Base-by-base conservation (phyloP, 2,329 filamentous ascomycete species). In the Sporothrix globosa region DNA sequence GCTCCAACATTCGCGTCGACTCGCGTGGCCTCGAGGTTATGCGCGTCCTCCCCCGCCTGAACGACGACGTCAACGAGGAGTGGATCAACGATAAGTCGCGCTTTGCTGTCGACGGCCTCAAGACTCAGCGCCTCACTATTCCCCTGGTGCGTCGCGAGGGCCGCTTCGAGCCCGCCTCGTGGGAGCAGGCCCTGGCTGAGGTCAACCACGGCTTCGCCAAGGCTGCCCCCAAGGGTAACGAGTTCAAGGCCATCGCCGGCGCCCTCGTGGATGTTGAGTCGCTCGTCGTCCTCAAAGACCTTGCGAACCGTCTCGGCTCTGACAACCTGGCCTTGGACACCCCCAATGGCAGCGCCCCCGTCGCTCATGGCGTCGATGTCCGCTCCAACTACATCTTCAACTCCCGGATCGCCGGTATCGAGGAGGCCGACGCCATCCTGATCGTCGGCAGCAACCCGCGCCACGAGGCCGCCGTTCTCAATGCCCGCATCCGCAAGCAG, bases 21-120 rank as follows among this genome's bases (percentile, higher is more conserved):
- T 91, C 93, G 71, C 90, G 96, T 77, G 96, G 96, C 72, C 85
- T 97, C 74, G 94, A 98, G 83, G 95, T 99, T 67, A 97, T 99
- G 94, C 91, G 96, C 76, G 87, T 99, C 72, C 79, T 97, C 19
- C 96, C 96, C 72, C 89, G 96, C 76, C 86, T 99, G 73, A 99
- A 99, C 80, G 96, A 99, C 79, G 94, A 98, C 77, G 89, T 99
- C 77, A 99, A 99, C 81, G 96, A 99, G 84, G 96, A 99, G 82
- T 99, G 96, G 96, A 98, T 99, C 81, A 96, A 98, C 82, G 96
- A 99, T 85, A 99, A 98, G 87, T 90, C 93, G 53, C 90, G 96
- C 74, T 99, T 98, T 80, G 95, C 96, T 54, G 97, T 94, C 80
- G 96, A 99, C 80, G 96, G 96, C 66, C 86, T 99, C 75, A 97